phyloP scores from a whole-genome alignment of 148 eudicot genomes.

The Silene uniflora region DNA sequence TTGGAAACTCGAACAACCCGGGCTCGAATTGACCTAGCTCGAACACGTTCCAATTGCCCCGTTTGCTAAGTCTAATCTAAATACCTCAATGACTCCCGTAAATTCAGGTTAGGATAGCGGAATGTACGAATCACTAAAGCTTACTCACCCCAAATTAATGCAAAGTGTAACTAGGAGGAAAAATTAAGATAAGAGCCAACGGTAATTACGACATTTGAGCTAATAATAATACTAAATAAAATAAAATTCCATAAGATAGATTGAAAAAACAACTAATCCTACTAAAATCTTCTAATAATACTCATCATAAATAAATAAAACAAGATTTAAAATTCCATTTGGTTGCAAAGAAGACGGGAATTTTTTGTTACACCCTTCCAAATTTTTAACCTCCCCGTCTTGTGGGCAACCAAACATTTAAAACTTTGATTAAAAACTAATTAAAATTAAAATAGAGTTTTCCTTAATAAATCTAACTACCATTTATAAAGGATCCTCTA shows the following conservation, averaged over 20 bases:
- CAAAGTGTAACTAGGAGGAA: neutral
- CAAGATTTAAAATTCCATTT: slow-evolving; percentile 23
- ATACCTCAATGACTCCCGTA: too few species aligned
- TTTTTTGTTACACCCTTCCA: neutral
- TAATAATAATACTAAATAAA: neutral
- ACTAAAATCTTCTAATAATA: slow-evolving; percentile 10
- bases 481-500: too few species aligned
- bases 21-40: too few species aligned
- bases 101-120: too few species aligned
- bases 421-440: neutral
- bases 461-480: neutral
- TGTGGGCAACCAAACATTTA: slow-evolving; percentile 44
- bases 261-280: neutral
- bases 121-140: too few species aligned
- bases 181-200: slow-evolving; percentile 12
- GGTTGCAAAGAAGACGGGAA: slow-evolving; percentile 55
- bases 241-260: neutral
- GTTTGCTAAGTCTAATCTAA: too few species aligned
- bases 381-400: slow-evolving; percentile 34
- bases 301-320: neutral
- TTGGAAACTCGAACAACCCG: too few species aligned
- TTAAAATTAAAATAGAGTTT: neutral
- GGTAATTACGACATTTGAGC: neutral
- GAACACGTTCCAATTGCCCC: too few species aligned
- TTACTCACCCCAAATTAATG: slow-evolving; percentile 15